Percentiles rank a stretch among this genome's conserved stretches.
Evolutionary conservation across 2,329 filamentous ascomycete genomes (phyloP).

Genomic region (Aspergillus hiratsukae): DNA sequence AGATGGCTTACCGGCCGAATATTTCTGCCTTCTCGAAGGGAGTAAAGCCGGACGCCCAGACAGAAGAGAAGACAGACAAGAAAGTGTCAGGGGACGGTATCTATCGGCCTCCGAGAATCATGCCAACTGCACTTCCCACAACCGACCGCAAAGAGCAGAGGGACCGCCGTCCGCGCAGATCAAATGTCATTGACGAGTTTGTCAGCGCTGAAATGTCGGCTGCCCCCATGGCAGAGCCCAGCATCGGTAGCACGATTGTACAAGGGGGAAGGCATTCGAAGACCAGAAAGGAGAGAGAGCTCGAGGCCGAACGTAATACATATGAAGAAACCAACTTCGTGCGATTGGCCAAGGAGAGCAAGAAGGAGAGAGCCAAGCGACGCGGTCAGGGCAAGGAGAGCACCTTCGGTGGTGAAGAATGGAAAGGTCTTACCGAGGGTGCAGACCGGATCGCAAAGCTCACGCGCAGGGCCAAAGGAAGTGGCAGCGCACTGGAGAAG

Average conservation of each 20-base stretch:
- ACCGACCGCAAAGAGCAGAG: constrained; percentile 56
- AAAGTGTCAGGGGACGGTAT: constrained; percentile 57
- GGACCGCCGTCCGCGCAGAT: constrained; percentile 63
- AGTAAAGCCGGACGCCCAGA: constrained; percentile 33
- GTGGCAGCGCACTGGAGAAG: constrained; percentile 64
- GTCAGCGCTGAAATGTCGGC: constrained; percentile 76
- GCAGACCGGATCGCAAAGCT: constrained; percentile 80
- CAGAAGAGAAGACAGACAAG: constrained; percentile 12
- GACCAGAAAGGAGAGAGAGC: constrained; percentile 68
- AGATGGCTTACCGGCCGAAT: constrained; percentile 61
- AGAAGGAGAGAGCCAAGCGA: constrained; percentile 74
- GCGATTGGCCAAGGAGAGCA: constrained; percentile 77
- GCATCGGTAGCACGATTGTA: constrained; percentile 84
- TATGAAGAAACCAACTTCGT: constrained; percentile 95
- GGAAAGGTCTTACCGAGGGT: constrained; percentile 77
- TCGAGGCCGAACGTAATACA: constrained; percentile 71
- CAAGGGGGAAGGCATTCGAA: constrained; percentile 74
- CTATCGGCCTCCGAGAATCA: constrained; percentile 84
- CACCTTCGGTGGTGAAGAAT: constrained; percentile 89
- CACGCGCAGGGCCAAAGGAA: constrained; percentile 64
- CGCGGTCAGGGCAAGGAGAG: constrained; percentile 40
- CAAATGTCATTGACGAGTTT: constrained; percentile 87
- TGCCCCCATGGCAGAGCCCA: constrained; percentile 78
- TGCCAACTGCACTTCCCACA: constrained; percentile 75
- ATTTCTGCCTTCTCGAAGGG: constrained; percentile 43